Conservation (phyloP, 2,329 filamentous ascomycete species). For the Chrysoporthe puriensis region DNA sequence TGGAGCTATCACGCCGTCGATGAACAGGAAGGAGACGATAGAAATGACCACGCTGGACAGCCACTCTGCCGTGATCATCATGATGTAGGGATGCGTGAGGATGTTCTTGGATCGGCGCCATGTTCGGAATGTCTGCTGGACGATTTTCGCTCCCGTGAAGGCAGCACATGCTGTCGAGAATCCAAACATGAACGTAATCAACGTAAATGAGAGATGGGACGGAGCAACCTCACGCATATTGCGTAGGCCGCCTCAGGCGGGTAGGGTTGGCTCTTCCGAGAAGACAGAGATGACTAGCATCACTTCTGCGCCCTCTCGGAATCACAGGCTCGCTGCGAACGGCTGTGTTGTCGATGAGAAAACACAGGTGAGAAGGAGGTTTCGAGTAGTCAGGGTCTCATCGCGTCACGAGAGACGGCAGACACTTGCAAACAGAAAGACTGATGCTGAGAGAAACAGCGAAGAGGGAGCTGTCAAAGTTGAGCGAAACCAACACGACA, state of each 20-base stretch:
- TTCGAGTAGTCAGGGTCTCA: background rate
- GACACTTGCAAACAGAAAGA: background rate
- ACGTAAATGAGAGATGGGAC: slow-evolving; percentile 5
- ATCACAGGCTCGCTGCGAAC: background rate
- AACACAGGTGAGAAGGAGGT: background rate
- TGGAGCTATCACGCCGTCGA: slow-evolving; percentile 36
- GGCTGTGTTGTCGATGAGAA: background rate
- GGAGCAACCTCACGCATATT: slow-evolving; percentile 19
- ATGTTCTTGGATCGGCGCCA: slow-evolving; percentile 34
- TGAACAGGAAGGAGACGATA: slow-evolving; percentile 40
- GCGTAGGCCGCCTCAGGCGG: background rate
- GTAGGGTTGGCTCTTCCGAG: background rate
- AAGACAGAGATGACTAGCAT: background rate
- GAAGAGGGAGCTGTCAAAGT: background rate
- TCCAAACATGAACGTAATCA: slow-evolving; percentile 37
- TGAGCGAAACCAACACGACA: background rate
- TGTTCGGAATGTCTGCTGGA: slow-evolving; percentile 38
- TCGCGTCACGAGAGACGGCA: background rate
- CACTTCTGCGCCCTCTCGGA: background rate
- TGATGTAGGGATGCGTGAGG: slow-evolving; percentile 37
- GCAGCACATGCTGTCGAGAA: slow-evolving; percentile 40
- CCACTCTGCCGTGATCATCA: slow-evolving; percentile 44
- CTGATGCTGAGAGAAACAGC: background rate
- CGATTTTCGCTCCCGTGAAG: slow-evolving; percentile 38
- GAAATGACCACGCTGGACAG: slow-evolving; percentile 36